phyloP scores from a whole-genome alignment of 2,329 filamentous ascomycete species.

The Microcyclospora pomicola region DNA sequence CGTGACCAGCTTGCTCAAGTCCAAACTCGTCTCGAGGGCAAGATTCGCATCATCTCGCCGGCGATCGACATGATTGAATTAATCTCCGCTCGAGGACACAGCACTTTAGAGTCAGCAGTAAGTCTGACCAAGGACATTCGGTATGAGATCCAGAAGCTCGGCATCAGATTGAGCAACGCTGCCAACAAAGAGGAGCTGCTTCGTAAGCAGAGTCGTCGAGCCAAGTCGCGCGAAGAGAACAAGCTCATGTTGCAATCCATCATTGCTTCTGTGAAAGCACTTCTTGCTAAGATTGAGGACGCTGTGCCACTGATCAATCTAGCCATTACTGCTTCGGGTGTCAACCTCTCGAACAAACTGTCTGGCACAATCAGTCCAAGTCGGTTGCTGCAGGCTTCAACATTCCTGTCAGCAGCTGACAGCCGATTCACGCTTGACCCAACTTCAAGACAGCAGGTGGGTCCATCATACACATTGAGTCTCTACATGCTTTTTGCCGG shows the following conservation, averaged over 20 bases:
- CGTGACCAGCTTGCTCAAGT: conserved; percentile 58
- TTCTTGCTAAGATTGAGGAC: conserved; percentile 72
- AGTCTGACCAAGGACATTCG: conserved; percentile 70
- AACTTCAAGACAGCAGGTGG: conserved; percentile 59
- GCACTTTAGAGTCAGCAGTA: conserved; percentile 71
- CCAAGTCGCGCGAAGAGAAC: conserved; percentile 41
- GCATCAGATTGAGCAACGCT: conserved; percentile 57
- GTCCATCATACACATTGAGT: conserved; percentile 72
- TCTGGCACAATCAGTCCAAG: conserved; percentile 80
- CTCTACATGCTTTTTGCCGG: conserved; percentile 91
- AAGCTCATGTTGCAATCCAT: conserved; percentile 55
- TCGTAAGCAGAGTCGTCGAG: conserved; percentile 30
- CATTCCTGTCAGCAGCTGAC: conserved; percentile 76
- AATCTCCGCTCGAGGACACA: conserved; percentile 65
- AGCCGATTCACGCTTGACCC: conserved; percentile 60
- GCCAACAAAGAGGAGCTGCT: conserved; percentile 48
- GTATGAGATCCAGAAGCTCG: conserved; percentile 68
- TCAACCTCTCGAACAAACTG: conserved; percentile 66
- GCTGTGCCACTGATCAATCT: conserved; percentile 84
- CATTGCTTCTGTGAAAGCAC: conserved; percentile 56
- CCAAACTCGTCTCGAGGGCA: conserved; percentile 64
- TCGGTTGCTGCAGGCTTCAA: conserved; percentile 80
- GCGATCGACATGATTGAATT: conserved; percentile 87
- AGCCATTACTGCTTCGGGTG: conserved; percentile 86
- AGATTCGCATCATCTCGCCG: conserved; percentile 85